Conservation (phyloP, 192 early-diverging fungal genomes). For the Diversispora eburnea region DNA sequence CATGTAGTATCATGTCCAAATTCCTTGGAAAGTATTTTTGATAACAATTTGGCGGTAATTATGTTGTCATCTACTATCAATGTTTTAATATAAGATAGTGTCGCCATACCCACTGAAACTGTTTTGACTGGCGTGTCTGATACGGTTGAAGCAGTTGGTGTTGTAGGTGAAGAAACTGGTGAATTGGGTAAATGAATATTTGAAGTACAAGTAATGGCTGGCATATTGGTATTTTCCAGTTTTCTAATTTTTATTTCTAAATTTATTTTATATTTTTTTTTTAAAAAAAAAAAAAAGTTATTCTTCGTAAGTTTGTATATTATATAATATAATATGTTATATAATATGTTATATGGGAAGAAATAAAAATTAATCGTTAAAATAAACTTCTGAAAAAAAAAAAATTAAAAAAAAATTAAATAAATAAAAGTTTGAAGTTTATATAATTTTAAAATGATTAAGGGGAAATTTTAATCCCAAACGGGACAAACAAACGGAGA, state of each 20-base stretch:
- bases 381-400: no score
- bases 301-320: no score
- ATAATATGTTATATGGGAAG: no score
- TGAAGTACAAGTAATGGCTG: slow-evolving; percentile 10
- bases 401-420: no score
- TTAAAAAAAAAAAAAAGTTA: neutral
- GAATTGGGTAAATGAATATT: neutral
- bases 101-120: neutral
- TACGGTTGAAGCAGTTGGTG: neutral
- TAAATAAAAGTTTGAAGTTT: no score
- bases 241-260: neutral
- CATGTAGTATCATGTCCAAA: slow-evolving; percentile 45
- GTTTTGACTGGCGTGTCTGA: neutral
- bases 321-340: no score
- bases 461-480: no score
- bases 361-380: no score
- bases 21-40: slow-evolving; percentile 53
- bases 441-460: no score
- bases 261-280: neutral
- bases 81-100: slow-evolving; percentile 35
- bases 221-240: slow-evolving; percentile 2
- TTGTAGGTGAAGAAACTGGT: neutral
- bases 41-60: slow-evolving; percentile 60
- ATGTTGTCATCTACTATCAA: slow-evolving; percentile 67
- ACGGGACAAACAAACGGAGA: no score